Base-by-base conservation (phyloP, 371 early-diverging fungal genomes). In the Rhizomucor pusillus region DNA sequence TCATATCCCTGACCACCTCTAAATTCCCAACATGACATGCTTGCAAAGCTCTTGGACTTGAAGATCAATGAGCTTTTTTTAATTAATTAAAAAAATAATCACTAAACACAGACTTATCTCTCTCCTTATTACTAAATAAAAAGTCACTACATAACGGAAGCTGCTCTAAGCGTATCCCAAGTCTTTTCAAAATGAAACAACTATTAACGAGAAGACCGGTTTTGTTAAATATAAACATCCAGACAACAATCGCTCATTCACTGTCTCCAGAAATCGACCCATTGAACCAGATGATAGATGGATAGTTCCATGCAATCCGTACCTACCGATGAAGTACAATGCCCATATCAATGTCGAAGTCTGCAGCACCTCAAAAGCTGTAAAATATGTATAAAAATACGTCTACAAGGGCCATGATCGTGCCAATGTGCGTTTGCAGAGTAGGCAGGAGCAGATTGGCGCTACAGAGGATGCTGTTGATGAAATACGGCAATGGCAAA, bases 331-430 rank as follows among this genome's bases (percentile, higher is more conserved):
- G 0, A 77, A 71, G 51, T 77, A 69, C 57, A 57, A 67, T 41
- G 67, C 51, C 0, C 68, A 73, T 44, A 73, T 73, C 36, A 69
- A 77, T 48, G 69, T 77, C 1, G 70, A 77, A 48, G 45, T 66
- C 1, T 73, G 72, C 23, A 24, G 22, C 1, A n/a, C 1, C 14
- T 12, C 7, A 2, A n/a, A 51, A 13, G 36, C 50, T 0, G 59
- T 77, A 12, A 76, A 72, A 43, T 72, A 72, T 47, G 56, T 72
- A 7, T 67, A 62, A 58, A 76, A 69, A 43, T 72, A 75, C 43
- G 57, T 75, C 5, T 66, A 67, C 25, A 47, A 49, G 25, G 49
- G 49, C 1, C 36, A 35, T 34, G 34, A 49, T 5, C 35, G 7
- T 1, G 49, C 49, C 0, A 5, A 12, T 1, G 20, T 12, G 44